Base-by-base conservation (phyloP, 192 early-diverging fungal genomes). In the Coemansia sp. region DNA sequence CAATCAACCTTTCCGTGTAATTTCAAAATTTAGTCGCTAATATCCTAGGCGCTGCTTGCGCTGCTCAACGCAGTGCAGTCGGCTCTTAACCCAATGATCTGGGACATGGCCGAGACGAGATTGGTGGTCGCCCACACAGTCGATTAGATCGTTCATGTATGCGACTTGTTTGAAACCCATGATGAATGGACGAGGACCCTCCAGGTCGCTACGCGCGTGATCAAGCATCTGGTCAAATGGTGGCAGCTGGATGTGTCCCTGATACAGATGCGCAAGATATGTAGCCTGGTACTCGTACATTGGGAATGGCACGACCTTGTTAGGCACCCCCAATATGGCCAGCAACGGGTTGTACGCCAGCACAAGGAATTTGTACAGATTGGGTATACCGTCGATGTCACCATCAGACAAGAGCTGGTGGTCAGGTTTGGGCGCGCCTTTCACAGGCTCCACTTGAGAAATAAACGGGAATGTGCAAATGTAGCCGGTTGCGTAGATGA, bases 401-500 rank as follows among this genome's bases (percentile, higher is more conserved):
- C 16, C 26, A n/a, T 29, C 19, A 19, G 14, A 60, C 18, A 35
- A 29, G 4, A 49, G 48, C 18, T 19, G n/a, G 48, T 4, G 4
- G 19, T 9, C 19, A 49, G 16, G 48, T 16, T 35, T 9, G 48
- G 8, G 48, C 9, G 18, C 18, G 4, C 48, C 18, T 18, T n/a
- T 19, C 18, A 18, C 32, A 35, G 32, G 32, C 35, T 32, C 54
- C 8, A 65, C 26, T 49, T 59, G 50, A 11, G 58, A 47, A 1
- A 88, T 48, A 59, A 90, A 92, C 24, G 89, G 89, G 64, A 77
- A 86, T 2, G 66, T 68, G 35, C 81, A 87, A 0, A 82, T 57
- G 61, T 88, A 92, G 0, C 90, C 90, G 0, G 90, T 92, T 22
- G 86, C 89, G 52, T 82, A 85, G 0, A 92, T 71, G 19, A 92